Base-by-base conservation (phyloP, 495 filamentous ascomycete species). In the Gamarada debralockiae region DNA sequence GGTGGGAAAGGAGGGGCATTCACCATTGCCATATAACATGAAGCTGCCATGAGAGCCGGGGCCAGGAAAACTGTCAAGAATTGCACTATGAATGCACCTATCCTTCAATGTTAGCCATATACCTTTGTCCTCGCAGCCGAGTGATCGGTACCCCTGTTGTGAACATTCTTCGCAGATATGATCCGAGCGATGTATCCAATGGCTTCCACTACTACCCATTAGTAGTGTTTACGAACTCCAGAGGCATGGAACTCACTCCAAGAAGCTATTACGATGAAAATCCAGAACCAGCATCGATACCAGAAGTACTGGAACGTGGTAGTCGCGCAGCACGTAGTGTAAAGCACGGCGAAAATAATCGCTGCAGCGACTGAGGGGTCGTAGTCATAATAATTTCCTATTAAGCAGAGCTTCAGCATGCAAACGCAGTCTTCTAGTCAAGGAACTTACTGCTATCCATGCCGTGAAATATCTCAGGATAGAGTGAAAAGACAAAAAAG, bases 1-100 rank as follows among this genome's bases (percentile, higher is more conserved):
- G n/a, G 15, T 6, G 1, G 17, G 1, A 6, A 40, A 2, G 2
- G 17, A 21, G 15, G 1, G 1, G 33, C 31, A 18, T 9, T 15
- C 17, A 40, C 37, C 37, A 46, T 46, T 8, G 43, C 43, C 43
- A 46, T 46, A 18, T 46, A 46, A 22, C 43, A 46, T 12, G 43
- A 46, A 3, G 43, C 43, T 27, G 43, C 43, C 3, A 46, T 46
- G 3, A 46, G 22, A 13, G 20, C 21, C 0, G 43, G 43, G 3
- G 43, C 43, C n/a, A 46, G 24, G 15, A 46, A 46, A 13, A 46
- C 27, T n/a, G 14, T 15, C 25, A 46, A 17, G 23, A 46, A 46
- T 31, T 46, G 43, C 14, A 46, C 27, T 20, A 46, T 15, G 25
- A n/a, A 46, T n/a, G 43, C 9, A 46, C 18, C 43, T 46, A 31